Conservation (phyloP, 306 rosid species). For the Fagus sylvatica region DNA sequence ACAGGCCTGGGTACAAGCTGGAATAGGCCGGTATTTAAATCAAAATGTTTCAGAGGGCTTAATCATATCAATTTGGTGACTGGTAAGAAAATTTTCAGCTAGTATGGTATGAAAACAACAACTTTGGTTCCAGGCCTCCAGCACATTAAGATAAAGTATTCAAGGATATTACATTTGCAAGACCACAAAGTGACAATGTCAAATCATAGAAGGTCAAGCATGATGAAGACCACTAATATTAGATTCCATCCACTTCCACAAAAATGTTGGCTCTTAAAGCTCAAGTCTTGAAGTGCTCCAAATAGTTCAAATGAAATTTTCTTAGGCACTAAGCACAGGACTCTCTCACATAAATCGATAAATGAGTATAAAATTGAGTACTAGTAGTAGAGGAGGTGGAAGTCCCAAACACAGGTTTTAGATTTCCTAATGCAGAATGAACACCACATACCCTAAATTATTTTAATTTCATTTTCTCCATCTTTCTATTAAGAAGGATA, state of each 20-base stretch:
- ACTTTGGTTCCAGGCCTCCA: conserved; percentile 24
- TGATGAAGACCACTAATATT: neutral
- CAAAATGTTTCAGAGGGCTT: too few species aligned
- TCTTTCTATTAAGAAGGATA: neutral
- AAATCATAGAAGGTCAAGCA: neutral
- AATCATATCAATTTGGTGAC: too few species aligned
- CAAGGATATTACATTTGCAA: conserved; percentile 8
- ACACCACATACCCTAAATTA: neutral
- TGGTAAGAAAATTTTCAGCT: too few species aligned
- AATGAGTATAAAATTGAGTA: neutral
- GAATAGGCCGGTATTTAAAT: too few species aligned
- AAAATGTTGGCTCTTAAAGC: neutral
- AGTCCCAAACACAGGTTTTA: neutral
- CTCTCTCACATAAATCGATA: neutral
- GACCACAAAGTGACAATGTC: neutral
- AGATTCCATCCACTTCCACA: neutral
- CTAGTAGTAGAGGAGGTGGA: neutral
- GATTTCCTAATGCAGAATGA: neutral
- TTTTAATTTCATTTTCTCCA: neutral
- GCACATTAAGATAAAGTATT: conserved; percentile 1
- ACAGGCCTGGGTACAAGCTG: too few species aligned
- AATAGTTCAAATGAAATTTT: conserved; percentile 1
- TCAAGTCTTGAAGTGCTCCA: neutral
- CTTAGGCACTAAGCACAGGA: neutral
- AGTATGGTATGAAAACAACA: too few species aligned